phyloP scores from a whole-genome alignment of 1,284 basidiomycete species.

The Gomphus sp. region DNA sequence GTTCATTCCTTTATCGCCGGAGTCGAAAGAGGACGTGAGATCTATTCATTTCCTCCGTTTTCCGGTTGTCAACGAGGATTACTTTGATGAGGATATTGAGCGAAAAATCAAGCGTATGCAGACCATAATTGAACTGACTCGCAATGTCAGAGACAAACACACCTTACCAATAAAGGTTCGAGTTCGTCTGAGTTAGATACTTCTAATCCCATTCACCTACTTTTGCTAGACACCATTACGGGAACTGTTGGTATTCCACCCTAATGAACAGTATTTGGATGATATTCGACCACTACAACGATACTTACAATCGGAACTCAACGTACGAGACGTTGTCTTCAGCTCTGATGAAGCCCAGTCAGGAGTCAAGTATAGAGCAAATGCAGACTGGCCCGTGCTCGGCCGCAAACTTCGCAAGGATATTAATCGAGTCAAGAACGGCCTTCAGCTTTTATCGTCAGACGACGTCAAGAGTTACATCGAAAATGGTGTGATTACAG shows the following conservation, averaged over 20 bases:
- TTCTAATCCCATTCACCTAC: not conserved
- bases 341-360: conserved; percentile 82
- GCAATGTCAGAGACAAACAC: conserved; percentile 84
- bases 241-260: conserved; percentile 93
- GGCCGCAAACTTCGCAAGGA: conserved; percentile 95
- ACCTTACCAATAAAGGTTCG: conserved; percentile 84
- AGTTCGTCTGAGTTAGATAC: not conserved
- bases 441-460: conserved; percentile 73
- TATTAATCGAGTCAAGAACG: conserved; percentile 84
- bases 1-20: conserved; percentile 74
- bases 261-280: conserved; percentile 74
- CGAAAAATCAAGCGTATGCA: conserved; percentile 94
- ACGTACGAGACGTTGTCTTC: conserved; percentile 86
- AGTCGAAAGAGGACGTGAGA: conserved; percentile 65
- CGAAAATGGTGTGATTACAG: conserved; percentile 66
- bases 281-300: conserved; percentile 81
- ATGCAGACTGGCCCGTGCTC: conserved; percentile 93
- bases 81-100: conserved; percentile 95
- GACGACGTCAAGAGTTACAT: conserved; percentile 81
- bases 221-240: conserved; percentile 76
- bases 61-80: conserved; percentile 90
- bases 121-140: conserved; percentile 86
- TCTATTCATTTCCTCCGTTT: conserved; percentile 96
- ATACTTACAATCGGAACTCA: conserved; percentile 94
- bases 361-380: conserved; percentile 86